Evolutionary conservation across 2,329 filamentous ascomycete species (phyloP).

Genomic region (Penicillium sp.): DNA sequence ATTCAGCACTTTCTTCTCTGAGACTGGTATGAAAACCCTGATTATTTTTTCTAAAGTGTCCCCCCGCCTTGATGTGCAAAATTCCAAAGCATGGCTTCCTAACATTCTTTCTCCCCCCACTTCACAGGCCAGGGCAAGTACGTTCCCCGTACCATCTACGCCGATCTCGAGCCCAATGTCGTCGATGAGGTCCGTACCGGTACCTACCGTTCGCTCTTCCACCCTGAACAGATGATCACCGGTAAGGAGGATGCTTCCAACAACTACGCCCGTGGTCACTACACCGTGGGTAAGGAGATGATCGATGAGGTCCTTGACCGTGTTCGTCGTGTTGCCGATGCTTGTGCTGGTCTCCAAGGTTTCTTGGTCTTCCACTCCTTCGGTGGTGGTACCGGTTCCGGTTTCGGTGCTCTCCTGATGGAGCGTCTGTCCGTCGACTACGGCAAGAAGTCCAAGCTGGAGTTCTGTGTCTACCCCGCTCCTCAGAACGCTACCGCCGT

Average conservation of each 20-base stretch:
- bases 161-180: conserved; percentile 99
- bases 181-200: conserved; percentile 99
- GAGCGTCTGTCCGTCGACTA: conserved; percentile 98
- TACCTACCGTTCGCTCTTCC: conserved; percentile 93
- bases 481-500: conserved; percentile 96
- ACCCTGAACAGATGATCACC: conserved; percentile 99
- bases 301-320: conserved; percentile 98
- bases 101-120: conserved; percentile 21
- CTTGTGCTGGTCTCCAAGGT: conserved; percentile 95
- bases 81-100: conserved; percentile 11
- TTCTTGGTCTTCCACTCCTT: conserved; percentile 99
- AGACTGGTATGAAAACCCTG: conserved; percentile 72
- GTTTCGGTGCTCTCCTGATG: conserved; percentile 97
- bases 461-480: conserved; percentile 98
- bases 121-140: conserved; percentile 90
- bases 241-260: conserved; percentile 99
- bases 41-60: conserved; percentile 21
- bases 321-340: conserved; percentile 94
- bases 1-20: conserved; percentile 99
- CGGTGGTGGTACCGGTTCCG: conserved; percentile 96
- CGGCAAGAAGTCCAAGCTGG: conserved; percentile 99
- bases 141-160: conserved; percentile 97
- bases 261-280: conserved; percentile 99
- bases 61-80: conserved; percentile 11
- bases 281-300: conserved; percentile 99